phyloP scores from a whole-genome alignment of 495 filamentous ascomycete species.

The Aspergillus biplanus region DNA sequence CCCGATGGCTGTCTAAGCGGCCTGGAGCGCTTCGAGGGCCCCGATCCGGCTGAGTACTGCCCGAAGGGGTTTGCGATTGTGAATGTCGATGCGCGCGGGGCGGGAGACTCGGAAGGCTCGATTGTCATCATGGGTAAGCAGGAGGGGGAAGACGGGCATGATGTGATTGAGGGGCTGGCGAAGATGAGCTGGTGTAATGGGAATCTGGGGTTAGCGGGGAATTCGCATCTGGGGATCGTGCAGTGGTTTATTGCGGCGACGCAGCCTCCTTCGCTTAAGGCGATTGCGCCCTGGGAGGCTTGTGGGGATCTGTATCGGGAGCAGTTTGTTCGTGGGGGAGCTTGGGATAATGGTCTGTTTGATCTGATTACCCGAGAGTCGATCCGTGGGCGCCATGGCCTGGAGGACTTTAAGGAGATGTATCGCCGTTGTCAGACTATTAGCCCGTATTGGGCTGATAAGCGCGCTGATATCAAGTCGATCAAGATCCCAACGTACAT shows the following conservation, averaged over 20 bases:
- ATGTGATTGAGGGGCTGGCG: slow-evolving; percentile 22
- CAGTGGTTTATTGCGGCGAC: slow-evolving; percentile 36
- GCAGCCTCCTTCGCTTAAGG: slow-evolving; percentile 38
- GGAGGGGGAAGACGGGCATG: slow-evolving; percentile 26
- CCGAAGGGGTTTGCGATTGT: slow-evolving; percentile 46
- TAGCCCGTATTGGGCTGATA: slow-evolving; percentile 30
- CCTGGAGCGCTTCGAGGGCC: slow-evolving; percentile 52
- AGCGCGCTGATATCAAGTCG: slow-evolving; percentile 19
- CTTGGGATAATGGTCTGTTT: slow-evolving; percentile 11
- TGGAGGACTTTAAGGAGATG: slow-evolving; percentile 25
- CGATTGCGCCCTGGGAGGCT: slow-evolving; percentile 47
- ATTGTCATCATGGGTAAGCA: slow-evolving; percentile 29
- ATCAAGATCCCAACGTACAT: slow-evolving; percentile 31
- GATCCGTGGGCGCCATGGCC: slow-evolving; percentile 10
- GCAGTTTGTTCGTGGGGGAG: slow-evolving; percentile 21
- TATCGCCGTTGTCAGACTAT: slow-evolving; percentile 13
- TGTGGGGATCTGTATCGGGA: slow-evolving; percentile 40
- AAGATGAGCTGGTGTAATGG: slow-evolving; percentile 28
- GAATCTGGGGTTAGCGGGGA: slow-evolving; percentile 28
- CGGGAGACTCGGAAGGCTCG: slow-evolving; percentile 36
- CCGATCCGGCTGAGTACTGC: slow-evolving; percentile 52
- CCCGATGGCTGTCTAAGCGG: slow-evolving; percentile 21
- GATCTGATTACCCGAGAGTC: slow-evolving; percentile 9
- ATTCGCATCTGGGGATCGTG: slow-evolving; percentile 36
- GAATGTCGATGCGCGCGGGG: slow-evolving; percentile 42